A percentile compares a stretch with the other conserved stretches of the same genome.
These are phyloP conservation scores for Eucalyptus microcorys DNA, from an alignment of 345 rosid species.

Conservation along the genomic window DNA sequence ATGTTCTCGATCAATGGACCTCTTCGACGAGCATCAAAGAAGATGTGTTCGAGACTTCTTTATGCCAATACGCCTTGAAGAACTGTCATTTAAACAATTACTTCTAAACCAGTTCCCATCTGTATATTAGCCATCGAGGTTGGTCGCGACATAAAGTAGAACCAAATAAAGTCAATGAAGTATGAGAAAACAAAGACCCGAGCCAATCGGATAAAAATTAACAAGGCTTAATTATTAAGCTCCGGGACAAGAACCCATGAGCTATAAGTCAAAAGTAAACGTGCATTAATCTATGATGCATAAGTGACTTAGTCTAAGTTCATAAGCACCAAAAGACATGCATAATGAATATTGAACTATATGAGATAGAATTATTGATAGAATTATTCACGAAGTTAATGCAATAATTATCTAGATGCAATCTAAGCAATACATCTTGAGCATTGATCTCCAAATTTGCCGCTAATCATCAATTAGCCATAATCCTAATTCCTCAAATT, in stretches of 20 bases:
- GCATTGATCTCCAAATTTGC: background rate
- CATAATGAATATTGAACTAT: background rate
- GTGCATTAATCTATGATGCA: background rate
- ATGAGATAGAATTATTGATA: background rate
- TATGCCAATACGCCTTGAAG: too few relatives aligned
- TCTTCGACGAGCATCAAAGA: too few relatives aligned
- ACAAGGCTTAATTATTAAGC: background rate
- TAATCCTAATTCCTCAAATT: background rate
- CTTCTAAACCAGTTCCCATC: too few relatives aligned
- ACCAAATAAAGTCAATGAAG: background rate
- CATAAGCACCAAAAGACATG: background rate
- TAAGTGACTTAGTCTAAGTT: too few relatives aligned
- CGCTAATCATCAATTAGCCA: background rate
- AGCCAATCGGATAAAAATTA: background rate
- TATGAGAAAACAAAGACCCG: background rate
- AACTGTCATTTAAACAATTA: too few relatives aligned
- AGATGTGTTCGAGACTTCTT: too few relatives aligned
- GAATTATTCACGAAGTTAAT: background rate
- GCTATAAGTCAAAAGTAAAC: background rate
- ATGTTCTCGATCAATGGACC: too few relatives aligned
- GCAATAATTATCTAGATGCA: background rate
- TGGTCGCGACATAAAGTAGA: background rate
- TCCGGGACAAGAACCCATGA: background rate
- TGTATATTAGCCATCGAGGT: too few relatives aligned
- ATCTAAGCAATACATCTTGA: background rate